Base-by-base conservation (phyloP, 345 rosid species). In the Linum tenue region DNA sequence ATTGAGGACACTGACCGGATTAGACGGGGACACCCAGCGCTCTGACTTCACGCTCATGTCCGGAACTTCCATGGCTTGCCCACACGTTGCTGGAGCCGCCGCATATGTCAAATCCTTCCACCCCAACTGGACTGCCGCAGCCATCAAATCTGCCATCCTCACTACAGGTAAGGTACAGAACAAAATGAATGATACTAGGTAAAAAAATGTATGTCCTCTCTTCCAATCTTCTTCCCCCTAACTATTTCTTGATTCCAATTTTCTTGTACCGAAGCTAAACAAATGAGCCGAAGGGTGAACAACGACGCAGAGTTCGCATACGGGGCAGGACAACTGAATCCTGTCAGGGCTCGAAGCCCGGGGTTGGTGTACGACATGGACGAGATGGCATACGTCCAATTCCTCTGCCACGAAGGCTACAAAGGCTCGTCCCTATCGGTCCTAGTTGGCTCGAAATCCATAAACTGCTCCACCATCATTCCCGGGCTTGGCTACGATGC, bases 11-110 rank as follows among this genome's bases (percentile, higher is more conserved):
- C 82, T 92, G 58, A 92, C 97, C 0, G 98, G 98, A 15, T 51
- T 78, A 62, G 80, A 76, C 78, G 98, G 97, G 1, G 98, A 92
- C 73, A 89, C 89, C 11, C 97, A 82, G 38, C 72, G 75, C 77
- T 83, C 97, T 3, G 78, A 82, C 64, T 92, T 83, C 71, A 78
- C 87, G 9, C 69, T 92, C 39, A 82, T 86, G 82, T 92, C 98
- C 0, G 98, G 98, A 0, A 92, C 98, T 64, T 89, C 98, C 68
- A 92, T 92, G 98, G 82, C 98, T 0, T 82, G 91, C 60, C 98
- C 97, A 37, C 98, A 92, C 63, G 91, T 72, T 68, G 91, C 97
- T 3, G 98, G 97, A 1, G 84, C 75, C 1, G 97, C 90, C 12
- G 97, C 98, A 64, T 92, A 92, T 11, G 76, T 92, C 43, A 92